phyloP scores from a whole-genome alignment of 768 basidiomycete species.

The Sutorius australiensis region DNA sequence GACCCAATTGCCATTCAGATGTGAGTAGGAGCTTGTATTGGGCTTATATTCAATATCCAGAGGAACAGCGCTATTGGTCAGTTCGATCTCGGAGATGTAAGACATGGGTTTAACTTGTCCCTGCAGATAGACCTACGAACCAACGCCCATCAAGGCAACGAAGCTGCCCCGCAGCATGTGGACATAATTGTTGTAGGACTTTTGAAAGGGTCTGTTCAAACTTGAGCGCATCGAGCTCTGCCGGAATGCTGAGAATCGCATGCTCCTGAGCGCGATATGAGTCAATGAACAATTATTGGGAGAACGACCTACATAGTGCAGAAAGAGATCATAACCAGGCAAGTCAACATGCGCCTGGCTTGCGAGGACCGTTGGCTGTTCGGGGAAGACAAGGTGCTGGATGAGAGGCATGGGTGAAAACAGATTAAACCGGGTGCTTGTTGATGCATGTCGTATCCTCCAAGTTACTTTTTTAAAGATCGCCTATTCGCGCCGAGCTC shows the following conservation, averaged over 20 bases:
- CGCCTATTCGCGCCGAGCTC: background rate
- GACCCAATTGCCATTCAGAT: constrained; percentile 14
- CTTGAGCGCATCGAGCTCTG: background rate
- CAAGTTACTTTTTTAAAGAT: background rate
- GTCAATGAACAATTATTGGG: background rate
- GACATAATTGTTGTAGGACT: constrained; percentile 14
- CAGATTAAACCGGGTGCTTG: background rate
- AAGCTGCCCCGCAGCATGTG: constrained; percentile 13
- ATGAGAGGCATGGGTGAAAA: background rate
- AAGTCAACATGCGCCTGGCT: constrained; percentile 5
- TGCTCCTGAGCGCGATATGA: background rate
- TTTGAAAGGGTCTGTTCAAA: constrained; percentile 10
- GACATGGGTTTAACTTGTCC: background rate
- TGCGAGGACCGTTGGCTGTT: constrained; percentile 8
- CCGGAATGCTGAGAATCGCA: constrained; percentile 5
- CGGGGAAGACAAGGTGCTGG: constrained; percentile 6
- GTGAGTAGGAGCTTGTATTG: background rate
- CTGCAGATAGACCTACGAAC: constrained; percentile 6
- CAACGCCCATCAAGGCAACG: constrained; percentile 4
- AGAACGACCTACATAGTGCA: constrained; percentile 6
- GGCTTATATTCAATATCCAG: constrained; percentile 8
- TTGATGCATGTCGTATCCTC: background rate
- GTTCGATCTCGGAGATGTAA: constrained; percentile 8
- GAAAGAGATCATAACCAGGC: constrained; percentile 15
- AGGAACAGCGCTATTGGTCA: constrained; percentile 9